Evolutionary conservation across 225 moss, liverwort and hornwort species (phyloP).

Genomic region (Antitrichia curtipendula): DNA sequence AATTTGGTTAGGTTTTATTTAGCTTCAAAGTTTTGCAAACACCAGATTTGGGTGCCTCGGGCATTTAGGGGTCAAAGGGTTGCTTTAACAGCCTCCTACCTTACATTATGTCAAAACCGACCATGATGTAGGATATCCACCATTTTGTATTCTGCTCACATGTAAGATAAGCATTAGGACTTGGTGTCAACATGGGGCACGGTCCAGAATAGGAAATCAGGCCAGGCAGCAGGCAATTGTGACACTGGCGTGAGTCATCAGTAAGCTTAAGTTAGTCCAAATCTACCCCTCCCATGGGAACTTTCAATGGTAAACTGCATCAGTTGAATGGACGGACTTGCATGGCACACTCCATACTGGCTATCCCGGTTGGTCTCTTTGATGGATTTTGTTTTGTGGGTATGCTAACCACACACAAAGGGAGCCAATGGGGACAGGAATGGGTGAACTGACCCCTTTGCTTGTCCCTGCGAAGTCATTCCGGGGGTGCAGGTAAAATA

Average conservation of each 20-base stretch:
- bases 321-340: neutral
- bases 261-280: neutral
- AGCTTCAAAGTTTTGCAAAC: no score
- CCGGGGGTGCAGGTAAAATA: no score
- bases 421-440: neutral
- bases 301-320: neutral
- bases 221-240: neutral
- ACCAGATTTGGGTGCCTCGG: no score
- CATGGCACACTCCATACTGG: neutral
- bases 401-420: neutral
- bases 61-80: no score
- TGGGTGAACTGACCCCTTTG: neutral
- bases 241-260: slow-evolving; percentile 1
- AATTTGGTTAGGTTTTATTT: no score
- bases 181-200: neutral
- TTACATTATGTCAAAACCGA: neutral
- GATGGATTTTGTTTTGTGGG: neutral
- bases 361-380: neutral
- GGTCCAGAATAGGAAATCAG: neutral
- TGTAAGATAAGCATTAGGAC: neutral
- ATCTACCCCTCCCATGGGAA: neutral
- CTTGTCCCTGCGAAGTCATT: no score
- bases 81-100: no score
- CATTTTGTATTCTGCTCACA: neutral
- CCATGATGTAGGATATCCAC: neutral